These are phyloP conservation scores for Funneliformis geosporum DNA, from an alignment of 192 early-diverging fungal species.

Conservation along the genomic window DNA sequence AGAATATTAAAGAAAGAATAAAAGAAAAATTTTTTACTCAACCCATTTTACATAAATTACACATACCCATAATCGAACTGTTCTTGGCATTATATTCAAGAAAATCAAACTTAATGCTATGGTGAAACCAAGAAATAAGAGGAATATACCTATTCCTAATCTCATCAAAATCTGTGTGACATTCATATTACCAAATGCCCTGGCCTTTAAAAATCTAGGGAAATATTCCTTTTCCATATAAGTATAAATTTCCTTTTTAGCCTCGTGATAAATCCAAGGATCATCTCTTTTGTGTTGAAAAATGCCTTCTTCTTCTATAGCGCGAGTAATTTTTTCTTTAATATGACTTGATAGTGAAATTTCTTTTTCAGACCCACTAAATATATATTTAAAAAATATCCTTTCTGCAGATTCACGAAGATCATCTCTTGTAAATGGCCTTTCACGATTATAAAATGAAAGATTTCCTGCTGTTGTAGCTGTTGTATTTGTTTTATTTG, in stretches of 20 bases:
- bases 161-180: slow-evolving; percentile 49
- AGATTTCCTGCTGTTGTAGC: too few species aligned
- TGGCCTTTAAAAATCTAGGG: slow-evolving; percentile 56
- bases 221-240: slow-evolving; percentile 55
- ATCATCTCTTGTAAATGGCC: slow-evolving; percentile 46
- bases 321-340: slow-evolving; percentile 35
- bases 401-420: slow-evolving; percentile 54
- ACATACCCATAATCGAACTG: slow-evolving; percentile 56
- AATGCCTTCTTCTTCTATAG: slow-evolving; percentile 35
- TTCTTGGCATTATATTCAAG: slow-evolving; percentile 46
- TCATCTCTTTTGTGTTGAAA: slow-evolving; percentile 37
- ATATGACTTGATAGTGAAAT: slow-evolving; percentile 46
- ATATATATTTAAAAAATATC: slow-evolving; percentile 58
- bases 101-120: slow-evolving; percentile 56
- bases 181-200: slow-evolving; percentile 60
- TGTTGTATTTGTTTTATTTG: slow-evolving; percentile 24
- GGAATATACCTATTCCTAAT: slow-evolving; percentile 48
- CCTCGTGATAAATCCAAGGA: slow-evolving; percentile 55
- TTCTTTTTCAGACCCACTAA: slow-evolving; percentile 51
- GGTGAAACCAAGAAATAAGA: slow-evolving; percentile 55
- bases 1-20: neutral
- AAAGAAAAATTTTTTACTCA: neutral
- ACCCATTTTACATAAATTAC: neutral
- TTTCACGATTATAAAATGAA: slow-evolving; percentile 18
- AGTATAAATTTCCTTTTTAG: slow-evolving; percentile 55